Percentiles rank a stretch among this genome's conserved stretches.
phyloP scores from a whole-genome alignment of 306 rosid species.

The Oxytropis ochrocephala region DNA sequence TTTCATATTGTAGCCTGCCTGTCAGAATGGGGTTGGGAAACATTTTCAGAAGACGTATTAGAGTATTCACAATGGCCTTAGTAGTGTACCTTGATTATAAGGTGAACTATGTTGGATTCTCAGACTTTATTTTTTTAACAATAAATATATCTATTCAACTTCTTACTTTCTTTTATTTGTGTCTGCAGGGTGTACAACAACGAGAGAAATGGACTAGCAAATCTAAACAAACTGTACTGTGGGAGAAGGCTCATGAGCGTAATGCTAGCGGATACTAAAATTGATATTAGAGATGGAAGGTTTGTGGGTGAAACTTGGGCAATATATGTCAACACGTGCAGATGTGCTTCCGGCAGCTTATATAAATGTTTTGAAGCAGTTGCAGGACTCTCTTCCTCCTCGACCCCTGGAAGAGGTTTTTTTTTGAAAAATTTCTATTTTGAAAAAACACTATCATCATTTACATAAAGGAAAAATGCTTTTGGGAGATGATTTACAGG shows the following conservation, averaged over 20 bases:
- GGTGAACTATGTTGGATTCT: conserved; percentile 22
- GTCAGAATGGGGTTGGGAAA: conserved; percentile 43
- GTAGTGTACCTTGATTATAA: conserved; percentile 43
- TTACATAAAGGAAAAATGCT: background rate
- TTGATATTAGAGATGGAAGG: conserved; percentile 90
- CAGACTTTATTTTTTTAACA: background rate
- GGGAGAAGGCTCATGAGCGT: conserved; percentile 91
- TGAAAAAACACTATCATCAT: background rate
- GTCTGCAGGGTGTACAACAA: conserved; percentile 63
- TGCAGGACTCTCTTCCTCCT: conserved; percentile 97
- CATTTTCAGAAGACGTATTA: conserved; percentile 33
- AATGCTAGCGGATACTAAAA: conserved; percentile 80
- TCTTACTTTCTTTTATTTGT: background rate
- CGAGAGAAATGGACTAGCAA: conserved; percentile 79
- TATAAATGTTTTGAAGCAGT: conserved; percentile 67
- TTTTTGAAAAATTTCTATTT: background rate
- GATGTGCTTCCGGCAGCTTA: conserved; percentile 95
- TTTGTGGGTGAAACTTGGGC: conserved; percentile 98
- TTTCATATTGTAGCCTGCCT: conserved; percentile 12
- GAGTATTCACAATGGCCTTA: conserved; percentile 40
- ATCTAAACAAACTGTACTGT: conserved; percentile 43
- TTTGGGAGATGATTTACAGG: conserved; percentile 3
- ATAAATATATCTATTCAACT: conserved; percentile 6
- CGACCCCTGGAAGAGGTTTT: conserved; percentile 89
- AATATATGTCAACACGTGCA: conserved; percentile 92